phyloP scores from a whole-genome alignment of 345 rosid genomes.

The Abelmoschus esculentus region DNA sequence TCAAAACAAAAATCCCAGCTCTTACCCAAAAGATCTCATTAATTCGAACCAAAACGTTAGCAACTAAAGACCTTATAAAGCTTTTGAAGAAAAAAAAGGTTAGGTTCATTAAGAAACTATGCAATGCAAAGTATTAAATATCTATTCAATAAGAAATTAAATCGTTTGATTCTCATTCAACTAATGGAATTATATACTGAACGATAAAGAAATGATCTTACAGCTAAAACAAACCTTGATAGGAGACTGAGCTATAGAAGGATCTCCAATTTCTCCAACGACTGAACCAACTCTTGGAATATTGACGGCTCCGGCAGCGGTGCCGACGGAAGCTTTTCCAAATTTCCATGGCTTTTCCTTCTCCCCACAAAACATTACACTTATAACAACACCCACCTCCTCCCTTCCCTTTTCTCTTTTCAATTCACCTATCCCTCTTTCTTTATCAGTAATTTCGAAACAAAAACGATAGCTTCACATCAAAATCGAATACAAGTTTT shows the following conservation, averaged over 20 bases:
- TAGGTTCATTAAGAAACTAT: background rate
- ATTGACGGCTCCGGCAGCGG: conserved; percentile 32
- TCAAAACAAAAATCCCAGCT: conserved; percentile 1
- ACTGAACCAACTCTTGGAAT: conserved; percentile 64
- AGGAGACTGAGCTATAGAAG: conserved; percentile 67
- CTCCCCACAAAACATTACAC: conserved; percentile 59
- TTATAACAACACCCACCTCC: conserved; percentile 12
- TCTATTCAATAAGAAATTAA: background rate
- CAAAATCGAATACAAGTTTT: background rate
- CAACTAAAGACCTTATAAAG: background rate
- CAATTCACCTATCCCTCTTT: conserved; percentile 17
- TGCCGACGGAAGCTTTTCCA: conserved; percentile 28
- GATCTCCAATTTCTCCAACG: conserved; percentile 73
- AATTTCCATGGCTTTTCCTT: conserved; percentile 63
- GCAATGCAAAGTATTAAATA: background rate
- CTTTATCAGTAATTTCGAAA: conserved; percentile 19
- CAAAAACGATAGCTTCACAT: conserved; percentile 4
- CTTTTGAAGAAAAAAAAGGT: background rate
- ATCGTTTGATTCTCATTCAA: conserved; percentile 3
- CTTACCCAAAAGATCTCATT: background rate
- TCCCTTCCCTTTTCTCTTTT: conserved; percentile 16
- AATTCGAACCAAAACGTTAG: background rate
- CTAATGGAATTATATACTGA: background rate
- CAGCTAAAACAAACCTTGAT: conserved; percentile 62
- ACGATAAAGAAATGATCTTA: conserved; percentile 24